Evolutionary conservation across 345 rosid genomes (phyloP), one percentile per base, ranked within the genome.

Genomic region (Dimocarpus longan): DNA sequence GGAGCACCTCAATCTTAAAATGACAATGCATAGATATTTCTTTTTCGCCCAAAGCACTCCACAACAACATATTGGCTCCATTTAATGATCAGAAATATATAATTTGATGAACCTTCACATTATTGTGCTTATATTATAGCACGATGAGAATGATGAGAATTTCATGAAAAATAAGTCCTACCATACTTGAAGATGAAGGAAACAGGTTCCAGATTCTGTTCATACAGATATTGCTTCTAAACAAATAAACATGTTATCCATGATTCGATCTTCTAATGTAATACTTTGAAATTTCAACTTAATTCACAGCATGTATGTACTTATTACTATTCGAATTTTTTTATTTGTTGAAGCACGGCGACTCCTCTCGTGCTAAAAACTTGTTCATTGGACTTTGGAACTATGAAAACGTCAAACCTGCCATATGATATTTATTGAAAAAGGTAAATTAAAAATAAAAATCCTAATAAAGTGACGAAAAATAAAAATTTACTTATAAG

Each of bases 1-100:
- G 37, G 2, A 32, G 37, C 37, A 32, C 2, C 37, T 32, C 37
- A 60, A 60, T 21, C 65, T n/a, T 19, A 60, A 60, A 6, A 1
- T 60, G 28, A 32, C 37, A 19, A 60, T 60, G 10, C 65, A 22
- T 3, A 60, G 28, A 60, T 59, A 8, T 8, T 60, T n/a, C n/a
- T 22, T 60, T 60, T 60, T 42, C 6, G 21, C 21, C 68, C 26
- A 48, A 60, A 69, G 56, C 26, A 5, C n/a, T 68, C 39, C 21
- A 32, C 56, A 56, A 21, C 46, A 3, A 67, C 43, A 39, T 71
- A 42, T 77, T 3, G 56, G 57, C 54, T 39, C 24, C 13, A 37
- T 66, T 28, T 32, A 37, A n/a, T 65, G 8, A 24, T 32, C 10
- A 62, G 43, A 76, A 39, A 76, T 76, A 54, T 24, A 68, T 40